A percentile compares a stretch with the other conserved stretches of the same genome.
These are phyloP conservation scores for Suillus bovinus DNA, from an alignment of 768 basidiomycete species.

Conservation along the genomic window DNA sequence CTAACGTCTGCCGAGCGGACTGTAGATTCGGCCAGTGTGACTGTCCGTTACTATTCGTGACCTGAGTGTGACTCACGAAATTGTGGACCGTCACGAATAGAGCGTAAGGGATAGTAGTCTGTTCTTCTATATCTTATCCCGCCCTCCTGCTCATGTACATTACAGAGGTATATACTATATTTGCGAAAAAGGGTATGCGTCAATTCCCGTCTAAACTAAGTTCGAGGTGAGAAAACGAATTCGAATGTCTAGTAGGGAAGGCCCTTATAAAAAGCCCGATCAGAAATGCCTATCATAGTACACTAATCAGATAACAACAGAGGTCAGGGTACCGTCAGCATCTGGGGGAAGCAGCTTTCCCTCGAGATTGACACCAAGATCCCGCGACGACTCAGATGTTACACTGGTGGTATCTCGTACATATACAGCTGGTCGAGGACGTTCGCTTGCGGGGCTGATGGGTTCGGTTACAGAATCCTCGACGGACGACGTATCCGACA, in stretches of 20 bases:
- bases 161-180: slow-evolving; percentile 2
- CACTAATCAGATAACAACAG: slow-evolving; percentile 31
- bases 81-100: too few species aligned
- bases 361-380: slow-evolving; percentile 31
- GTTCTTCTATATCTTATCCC: background rate
- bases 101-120: too few species aligned
- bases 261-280: background rate
- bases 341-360: slow-evolving; percentile 22
- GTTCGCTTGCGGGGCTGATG: slow-evolving; percentile 32
- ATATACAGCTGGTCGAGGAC: slow-evolving; percentile 25
- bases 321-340: slow-evolving; percentile 22
- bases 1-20: too few species aligned
- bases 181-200: background rate
- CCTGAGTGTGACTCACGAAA: too few species aligned
- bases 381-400: slow-evolving; percentile 27
- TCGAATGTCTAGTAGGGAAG: background rate
- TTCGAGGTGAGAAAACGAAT: background rate
- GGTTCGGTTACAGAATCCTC: slow-evolving; percentile 38
- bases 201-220: background rate
- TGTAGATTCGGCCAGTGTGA: too few species aligned
- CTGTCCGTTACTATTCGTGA: too few species aligned
- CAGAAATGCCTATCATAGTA: background rate
- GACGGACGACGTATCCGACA: slow-evolving; percentile 38
- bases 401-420: slow-evolving; percentile 33
- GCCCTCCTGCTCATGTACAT: background rate